Evolutionary conservation across 2,329 filamentous ascomycete species (phyloP), one percentile per base, ranked within the genome.

Genomic region (Botrytis squamosa): DNA sequence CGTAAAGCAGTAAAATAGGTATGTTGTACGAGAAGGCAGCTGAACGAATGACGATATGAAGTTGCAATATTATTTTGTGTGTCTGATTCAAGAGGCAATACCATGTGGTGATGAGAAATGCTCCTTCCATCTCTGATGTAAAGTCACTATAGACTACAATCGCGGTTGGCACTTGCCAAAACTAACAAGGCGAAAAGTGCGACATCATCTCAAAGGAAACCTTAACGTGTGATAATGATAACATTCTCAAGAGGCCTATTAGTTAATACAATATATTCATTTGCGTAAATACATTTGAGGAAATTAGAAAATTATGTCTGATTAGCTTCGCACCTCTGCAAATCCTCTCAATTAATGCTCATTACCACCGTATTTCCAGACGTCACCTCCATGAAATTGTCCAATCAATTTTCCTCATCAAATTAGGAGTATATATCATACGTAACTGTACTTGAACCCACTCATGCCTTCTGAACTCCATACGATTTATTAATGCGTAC

Each of bases 401-500:
- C n/a, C 49, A 29, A 33, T 38, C 49, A 25, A 33, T 29, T 16
- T 14, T n/a, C 70, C 14, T 68, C 25, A 29, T 16, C 52, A 52
- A 57, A 38, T 44, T 25, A 20, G 40, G 49, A 36, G 49, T 69
- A 69, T 55, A 14, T 44, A 33, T 57, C 49, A 55, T n/a, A 8
- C 65, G 10, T 44, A 59, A 12, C n/a, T 69, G n/a, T 69, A 33
- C 20, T 33, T n/a, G 62, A 38, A 42, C 33, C 22, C n/a, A 38
- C 46, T 71, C 40, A 73, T 38, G 33, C 67, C 29, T 75, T 75
- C 18, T 75, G 74, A 74, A 80, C 66, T 46, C 76, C 76, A 65
- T 78, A 80, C 14, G 77, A 75, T 38, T 71, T 75, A 63, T 79
- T 75, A 38, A 80, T 73, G 20, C 78, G 63, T 64, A 80, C 77